Percentiles rank a stretch among this genome's conserved stretches.
Evolutionary conservation across 306 rosid genomes (phyloP).

Genomic region (Vicia faba): DNA sequence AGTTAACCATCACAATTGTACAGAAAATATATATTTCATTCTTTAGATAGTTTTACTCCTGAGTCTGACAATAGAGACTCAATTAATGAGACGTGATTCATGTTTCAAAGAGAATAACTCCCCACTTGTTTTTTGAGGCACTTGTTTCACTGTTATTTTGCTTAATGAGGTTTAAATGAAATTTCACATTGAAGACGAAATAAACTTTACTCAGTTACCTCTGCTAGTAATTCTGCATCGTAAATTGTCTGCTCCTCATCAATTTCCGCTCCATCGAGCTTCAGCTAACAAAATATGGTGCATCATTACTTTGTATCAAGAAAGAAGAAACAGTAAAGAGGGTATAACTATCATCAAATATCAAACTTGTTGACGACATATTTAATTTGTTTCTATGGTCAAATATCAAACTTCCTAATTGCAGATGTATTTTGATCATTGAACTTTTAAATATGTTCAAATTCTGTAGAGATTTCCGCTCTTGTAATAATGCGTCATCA

Average conservation of each 20-base stretch:
- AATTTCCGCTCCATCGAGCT: slow-evolving; percentile 72
- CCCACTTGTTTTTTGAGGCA: too few relatives aligned
- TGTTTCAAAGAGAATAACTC: too few relatives aligned
- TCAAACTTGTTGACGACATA: not conserved
- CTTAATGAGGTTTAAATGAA: slow-evolving; percentile 11
- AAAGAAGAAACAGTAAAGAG: slow-evolving; percentile 27
- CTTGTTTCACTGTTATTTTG: not conserved
- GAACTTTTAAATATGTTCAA: slow-evolving; percentile 28
- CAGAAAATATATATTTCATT: too few relatives aligned
- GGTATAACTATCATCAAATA: not conserved
- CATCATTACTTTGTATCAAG: slow-evolving; percentile 17
- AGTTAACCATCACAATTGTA: too few relatives aligned
- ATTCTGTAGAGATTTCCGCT: not conserved
- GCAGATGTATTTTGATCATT: slow-evolving; percentile 23
- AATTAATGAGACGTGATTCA: too few relatives aligned
- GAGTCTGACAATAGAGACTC: too few relatives aligned
- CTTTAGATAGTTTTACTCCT: too few relatives aligned
- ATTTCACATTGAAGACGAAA: slow-evolving; percentile 5
- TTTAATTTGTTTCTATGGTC: slow-evolving; percentile 9
- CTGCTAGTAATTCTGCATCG: slow-evolving; percentile 66
- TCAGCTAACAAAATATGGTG: slow-evolving; percentile 54
- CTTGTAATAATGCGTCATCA: slow-evolving; percentile 20
- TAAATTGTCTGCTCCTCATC: slow-evolving; percentile 88
- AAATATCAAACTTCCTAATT: slow-evolving; percentile 13
- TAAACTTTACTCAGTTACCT: slow-evolving; percentile 56